Evolutionary conservation across 176 grass and related monocot genomes (phyloP).

Genomic region (Alloteropsis semialata): DNA sequence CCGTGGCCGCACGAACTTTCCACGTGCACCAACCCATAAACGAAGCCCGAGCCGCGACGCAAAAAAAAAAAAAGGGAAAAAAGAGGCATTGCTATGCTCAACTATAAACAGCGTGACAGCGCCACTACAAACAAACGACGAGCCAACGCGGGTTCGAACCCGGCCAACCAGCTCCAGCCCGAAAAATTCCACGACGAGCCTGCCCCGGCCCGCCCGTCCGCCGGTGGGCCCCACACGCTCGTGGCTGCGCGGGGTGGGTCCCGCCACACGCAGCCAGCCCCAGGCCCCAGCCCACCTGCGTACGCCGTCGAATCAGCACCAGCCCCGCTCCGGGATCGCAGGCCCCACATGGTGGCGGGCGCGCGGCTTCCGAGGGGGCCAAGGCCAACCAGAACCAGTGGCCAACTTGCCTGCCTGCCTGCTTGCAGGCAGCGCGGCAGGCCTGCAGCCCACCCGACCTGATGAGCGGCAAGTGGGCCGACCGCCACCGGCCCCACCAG

Average conservation of each 20-base stretch:
- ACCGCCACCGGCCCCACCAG: background rate
- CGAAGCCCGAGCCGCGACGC: background rate
- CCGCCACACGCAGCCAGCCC: background rate
- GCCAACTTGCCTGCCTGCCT: conserved; percentile 20
- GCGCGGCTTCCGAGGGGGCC: background rate
- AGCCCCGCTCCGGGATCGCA: background rate
- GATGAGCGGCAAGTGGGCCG: conserved; percentile 2
- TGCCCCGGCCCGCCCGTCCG: background rate
- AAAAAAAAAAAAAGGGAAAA: background rate
- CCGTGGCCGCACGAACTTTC: background rate
- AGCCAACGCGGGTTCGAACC: background rate
- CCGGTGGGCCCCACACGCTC: background rate
- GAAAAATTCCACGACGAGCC: background rate
- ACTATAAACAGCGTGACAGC: background rate
- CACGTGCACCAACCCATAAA: background rate
- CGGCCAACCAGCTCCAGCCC: background rate
- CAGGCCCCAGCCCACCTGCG: background rate
- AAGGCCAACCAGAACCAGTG: background rate
- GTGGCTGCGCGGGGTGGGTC: background rate
- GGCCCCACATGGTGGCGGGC: conserved; percentile 7
- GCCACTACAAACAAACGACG: background rate
- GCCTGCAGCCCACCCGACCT: background rate
- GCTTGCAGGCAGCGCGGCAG: conserved; percentile 10
- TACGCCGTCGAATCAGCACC: background rate
- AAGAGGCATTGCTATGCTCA: too few relatives aligned